Percentiles rank a stretch among this genome's conserved stretches.
Evolutionary conservation across 345 rosid genomes (phyloP).

Genomic region (Eucalyptus caleyi): DNA sequence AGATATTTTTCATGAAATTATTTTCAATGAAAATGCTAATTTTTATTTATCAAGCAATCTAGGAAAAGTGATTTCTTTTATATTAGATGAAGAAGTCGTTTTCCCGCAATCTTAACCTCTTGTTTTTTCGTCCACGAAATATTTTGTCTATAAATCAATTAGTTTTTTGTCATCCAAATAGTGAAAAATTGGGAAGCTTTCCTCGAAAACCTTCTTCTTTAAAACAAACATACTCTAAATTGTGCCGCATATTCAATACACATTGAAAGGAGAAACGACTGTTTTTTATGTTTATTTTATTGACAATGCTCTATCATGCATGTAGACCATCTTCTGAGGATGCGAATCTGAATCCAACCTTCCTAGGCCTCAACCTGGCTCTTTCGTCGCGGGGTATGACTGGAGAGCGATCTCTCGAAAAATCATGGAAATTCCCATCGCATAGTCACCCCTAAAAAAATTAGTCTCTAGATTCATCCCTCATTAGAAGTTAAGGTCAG

Average conservation of each 20-base stretch:
- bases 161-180: rapidly evolving
- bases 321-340: not conserved
- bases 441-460: too few relatives aligned
- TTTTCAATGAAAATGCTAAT: too few relatives aligned
- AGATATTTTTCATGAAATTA: too few relatives aligned
- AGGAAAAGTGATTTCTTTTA: not conserved
- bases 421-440: rapidly evolving
- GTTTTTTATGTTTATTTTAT: not conserved
- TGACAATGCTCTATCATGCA: not conserved
- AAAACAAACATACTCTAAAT: not conserved
- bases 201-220: not conserved
- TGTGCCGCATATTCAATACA: not conserved
- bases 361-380: not conserved
- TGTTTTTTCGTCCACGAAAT: rapidly evolving
- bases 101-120: rapidly evolving
- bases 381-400: rapidly evolving
- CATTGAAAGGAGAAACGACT: too few relatives aligned
- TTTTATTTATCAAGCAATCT: not conserved
- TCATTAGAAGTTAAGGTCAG: too few relatives aligned
- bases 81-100: not conserved
- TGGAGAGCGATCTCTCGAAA: too few relatives aligned
- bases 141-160: rapidly evolving
- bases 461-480: too few relatives aligned
- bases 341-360: not conserved
- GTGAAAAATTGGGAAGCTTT: not conserved